Conservation (phyloP, 768 basidiomycete genomes). For the Lactifluus piperatus region DNA sequence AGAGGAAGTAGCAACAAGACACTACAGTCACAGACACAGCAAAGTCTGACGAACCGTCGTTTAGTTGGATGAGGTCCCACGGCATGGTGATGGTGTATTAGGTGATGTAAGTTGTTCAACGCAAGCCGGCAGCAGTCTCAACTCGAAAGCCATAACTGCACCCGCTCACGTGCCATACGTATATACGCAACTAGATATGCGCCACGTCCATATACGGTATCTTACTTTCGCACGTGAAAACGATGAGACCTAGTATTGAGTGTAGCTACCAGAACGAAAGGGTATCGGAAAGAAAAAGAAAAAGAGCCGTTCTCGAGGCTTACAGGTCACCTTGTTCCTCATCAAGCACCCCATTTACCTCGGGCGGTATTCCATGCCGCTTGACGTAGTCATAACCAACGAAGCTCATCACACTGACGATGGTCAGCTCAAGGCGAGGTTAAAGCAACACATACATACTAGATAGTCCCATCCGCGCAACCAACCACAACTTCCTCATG, state of each 20-base stretch:
- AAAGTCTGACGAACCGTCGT: conserved; percentile 40
- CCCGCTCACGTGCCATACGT: neutral
- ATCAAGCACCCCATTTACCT: neutral
- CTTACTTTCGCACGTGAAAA: neutral
- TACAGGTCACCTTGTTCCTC: neutral
- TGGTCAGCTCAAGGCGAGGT: conserved; percentile 9
- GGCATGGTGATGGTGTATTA: conserved; percentile 38
- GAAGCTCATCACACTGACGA: conserved; percentile 48
- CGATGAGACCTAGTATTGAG: neutral
- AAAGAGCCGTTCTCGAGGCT: neutral
- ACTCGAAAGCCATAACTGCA: neutral
- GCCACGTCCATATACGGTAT: neutral
- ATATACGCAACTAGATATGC: no score
- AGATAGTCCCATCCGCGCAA: conserved; percentile 86
- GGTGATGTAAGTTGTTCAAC: neutral
- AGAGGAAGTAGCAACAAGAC: neutral
- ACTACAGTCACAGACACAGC: neutral
- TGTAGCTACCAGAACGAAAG: neutral
- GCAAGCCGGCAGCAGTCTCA: neutral
- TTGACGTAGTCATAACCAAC: conserved; percentile 48
- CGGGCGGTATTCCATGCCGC: conserved; percentile 18
- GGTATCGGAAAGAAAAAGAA: no score
- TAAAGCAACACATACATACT: conserved; percentile 41
- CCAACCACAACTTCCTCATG: conserved; percentile 89
- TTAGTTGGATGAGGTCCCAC: conserved; percentile 50